These are phyloP conservation scores for Telfairia occidentalis DNA, from an alignment of 331 rosid genomes.

Conservation along the genomic window DNA sequence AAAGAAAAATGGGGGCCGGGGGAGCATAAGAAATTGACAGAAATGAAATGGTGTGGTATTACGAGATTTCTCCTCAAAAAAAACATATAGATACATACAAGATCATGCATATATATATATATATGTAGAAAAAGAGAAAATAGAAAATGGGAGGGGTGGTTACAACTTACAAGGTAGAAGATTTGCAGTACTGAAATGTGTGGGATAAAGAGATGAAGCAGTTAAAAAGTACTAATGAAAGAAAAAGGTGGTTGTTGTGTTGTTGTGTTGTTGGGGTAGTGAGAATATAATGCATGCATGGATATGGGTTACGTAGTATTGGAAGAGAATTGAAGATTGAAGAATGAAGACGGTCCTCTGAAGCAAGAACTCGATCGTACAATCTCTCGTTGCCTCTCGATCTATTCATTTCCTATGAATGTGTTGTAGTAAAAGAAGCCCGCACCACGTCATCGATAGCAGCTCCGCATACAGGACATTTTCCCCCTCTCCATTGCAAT, in stretches of 20 bases:
- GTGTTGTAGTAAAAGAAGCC: slow-evolving; percentile 26
- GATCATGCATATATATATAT: neutral
- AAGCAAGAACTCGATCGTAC: slow-evolving; percentile 43
- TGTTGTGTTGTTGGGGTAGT: too few species aligned
- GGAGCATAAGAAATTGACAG: neutral
- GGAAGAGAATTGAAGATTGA: slow-evolving; percentile 16
- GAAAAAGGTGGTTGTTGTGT: too few species aligned
- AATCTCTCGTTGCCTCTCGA: neutral
- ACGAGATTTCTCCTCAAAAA: slow-evolving; percentile 3
- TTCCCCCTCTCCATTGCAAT: slow-evolving; percentile 55
- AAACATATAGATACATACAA: neutral
- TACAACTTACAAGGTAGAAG: neutral
- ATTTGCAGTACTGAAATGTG: neutral
- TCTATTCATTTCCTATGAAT: slow-evolving; percentile 19
- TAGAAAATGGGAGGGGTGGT: neutral
- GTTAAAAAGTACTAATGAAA: too few species aligned
- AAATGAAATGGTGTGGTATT: neutral
- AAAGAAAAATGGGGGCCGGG: neutral
- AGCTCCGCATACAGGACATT: slow-evolving; percentile 68
- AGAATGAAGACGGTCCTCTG: slow-evolving; percentile 42
- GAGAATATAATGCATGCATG: too few species aligned
- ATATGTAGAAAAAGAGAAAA: neutral
- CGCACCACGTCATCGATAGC: slow-evolving; percentile 57
- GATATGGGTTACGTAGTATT: too few species aligned
- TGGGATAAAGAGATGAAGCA: neutral